Conservation (phyloP, 441 rosid species). For the Syzygium syzygioides region DNA sequence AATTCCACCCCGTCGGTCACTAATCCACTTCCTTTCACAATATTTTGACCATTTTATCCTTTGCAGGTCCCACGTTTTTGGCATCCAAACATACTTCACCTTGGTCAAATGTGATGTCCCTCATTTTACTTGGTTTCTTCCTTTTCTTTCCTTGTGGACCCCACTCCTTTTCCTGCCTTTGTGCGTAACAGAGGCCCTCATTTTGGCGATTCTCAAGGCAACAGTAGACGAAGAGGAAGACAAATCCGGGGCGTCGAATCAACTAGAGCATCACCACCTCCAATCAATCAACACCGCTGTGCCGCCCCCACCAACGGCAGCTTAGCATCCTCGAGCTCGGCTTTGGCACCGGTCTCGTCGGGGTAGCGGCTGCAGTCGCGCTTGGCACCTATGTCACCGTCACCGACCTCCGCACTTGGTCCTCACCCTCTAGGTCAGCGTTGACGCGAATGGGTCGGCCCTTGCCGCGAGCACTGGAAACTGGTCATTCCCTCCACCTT, state of each 20-base stretch:
- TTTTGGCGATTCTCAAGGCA: too few relatives aligned
- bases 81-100: background rate
- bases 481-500: background rate
- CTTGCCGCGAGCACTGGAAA: background rate
- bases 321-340: slow-evolving; percentile 73
- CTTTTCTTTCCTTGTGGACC: background rate
- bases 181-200: background rate
- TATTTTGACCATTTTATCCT: background rate
- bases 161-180: background rate
- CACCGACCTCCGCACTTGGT: slow-evolving; percentile 78
- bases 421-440: slow-evolving; percentile 49
- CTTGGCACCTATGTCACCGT: slow-evolving; percentile 54
- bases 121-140: background rate
- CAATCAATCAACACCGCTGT: slow-evolving; percentile 22
- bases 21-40: background rate
- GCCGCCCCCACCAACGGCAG: slow-evolving; percentile 42
- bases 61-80: background rate
- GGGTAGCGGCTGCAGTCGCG: slow-evolving; percentile 56
- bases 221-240: background rate
- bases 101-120: rapidly evolving
- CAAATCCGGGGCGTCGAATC: slow-evolving; percentile 4
- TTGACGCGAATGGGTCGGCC: too few relatives aligned
- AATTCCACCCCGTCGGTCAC: background rate
- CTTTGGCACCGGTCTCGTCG: slow-evolving; percentile 73
- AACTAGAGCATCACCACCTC: slow-evolving; percentile 35